A percentile compares a stretch with the other conserved stretches of the same genome.
Evolutionary conservation across 2,329 filamentous ascomycete genomes (phyloP).

Genomic region (Monosporascus sp.): DNA sequence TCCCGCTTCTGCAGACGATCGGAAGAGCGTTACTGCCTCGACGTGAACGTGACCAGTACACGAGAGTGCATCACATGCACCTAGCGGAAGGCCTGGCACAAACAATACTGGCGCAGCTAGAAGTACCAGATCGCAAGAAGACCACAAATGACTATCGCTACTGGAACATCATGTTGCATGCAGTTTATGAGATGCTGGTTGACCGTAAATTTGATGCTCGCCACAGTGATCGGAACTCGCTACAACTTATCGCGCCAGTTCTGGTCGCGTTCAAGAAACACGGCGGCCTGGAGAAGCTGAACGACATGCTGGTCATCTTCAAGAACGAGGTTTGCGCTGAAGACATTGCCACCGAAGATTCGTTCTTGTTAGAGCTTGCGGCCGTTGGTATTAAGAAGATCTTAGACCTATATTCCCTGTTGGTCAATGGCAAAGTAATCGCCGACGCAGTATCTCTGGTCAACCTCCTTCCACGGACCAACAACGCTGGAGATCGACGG

Average conservation of each 20-base stretch:
- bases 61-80: constrained; percentile 47
- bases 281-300: constrained; percentile 69
- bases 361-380: constrained; percentile 43
- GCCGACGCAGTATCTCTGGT: constrained; percentile 65
- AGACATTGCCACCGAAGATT: constrained; percentile 36
- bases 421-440: constrained; percentile 74
- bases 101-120: constrained; percentile 63
- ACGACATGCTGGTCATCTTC: constrained; percentile 66
- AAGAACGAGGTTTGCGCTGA: constrained; percentile 46
- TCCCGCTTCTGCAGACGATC: constrained; percentile 78
- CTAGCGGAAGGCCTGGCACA: constrained; percentile 64
- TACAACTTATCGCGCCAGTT: constrained; percentile 65
- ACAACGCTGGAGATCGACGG: constrained; percentile 36
- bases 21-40: constrained; percentile 77
- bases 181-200: constrained; percentile 72
- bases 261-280: constrained; percentile 81
- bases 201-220: constrained; percentile 49
- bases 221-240: constrained; percentile 42
- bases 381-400: constrained; percentile 70
- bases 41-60: constrained; percentile 61
- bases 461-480: constrained; percentile 32
- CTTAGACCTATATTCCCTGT: constrained; percentile 70
- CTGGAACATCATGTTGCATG: constrained; percentile 75
- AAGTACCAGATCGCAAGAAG: constrained; percentile 37
- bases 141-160: constrained; percentile 68